Percentiles rank a stretch among this genome's conserved stretches.
phyloP scores from a whole-genome alignment of 305 asterid genomes.

The Solanum aculeatissimum region DNA sequence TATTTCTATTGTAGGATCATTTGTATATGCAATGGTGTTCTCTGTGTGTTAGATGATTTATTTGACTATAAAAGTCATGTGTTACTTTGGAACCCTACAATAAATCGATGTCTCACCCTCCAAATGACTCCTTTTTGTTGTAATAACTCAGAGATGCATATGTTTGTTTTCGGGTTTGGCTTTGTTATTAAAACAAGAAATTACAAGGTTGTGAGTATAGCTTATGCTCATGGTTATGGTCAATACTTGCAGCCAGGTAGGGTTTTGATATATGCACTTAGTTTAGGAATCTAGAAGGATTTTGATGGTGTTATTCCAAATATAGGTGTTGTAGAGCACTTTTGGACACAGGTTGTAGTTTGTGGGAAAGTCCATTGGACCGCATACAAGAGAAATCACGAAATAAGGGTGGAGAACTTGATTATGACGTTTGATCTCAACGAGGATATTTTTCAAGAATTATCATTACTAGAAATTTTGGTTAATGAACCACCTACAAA shows the following conservation, averaged over 20 bases:
- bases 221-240: constrained; percentile 7
- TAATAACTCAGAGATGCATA: too few species aligned
- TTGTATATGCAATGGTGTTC: neutral
- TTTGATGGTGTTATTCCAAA: constrained; percentile 3
- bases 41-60: neutral
- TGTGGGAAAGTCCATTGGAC: constrained; percentile 22
- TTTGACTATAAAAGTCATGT: neutral
- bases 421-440: constrained; percentile 19
- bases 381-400: constrained; percentile 4
- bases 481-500: constrained; percentile 3
- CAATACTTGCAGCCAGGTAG: constrained; percentile 16
- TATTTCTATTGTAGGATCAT: neutral
- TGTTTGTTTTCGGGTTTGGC: constrained; percentile 20
- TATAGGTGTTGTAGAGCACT: constrained; percentile 17
- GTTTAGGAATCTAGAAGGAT: constrained; percentile 10
- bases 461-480: constrained; percentile 14
- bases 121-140: too few species aligned
- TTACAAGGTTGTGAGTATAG: constrained; percentile 25
- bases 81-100: neutral
- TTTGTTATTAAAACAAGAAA: constrained; percentile 12
- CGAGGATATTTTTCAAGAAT: constrained; percentile 21
- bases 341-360: constrained; percentile 20
- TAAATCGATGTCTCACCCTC: constrained; percentile 3
- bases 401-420: neutral
- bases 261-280: constrained; percentile 17